A percentile compares a stretch with the other conserved stretches of the same genome.
phyloP scores from a whole-genome alignment of 352 stramenopile genomes.

The Phytopythium sindhum region DNA sequence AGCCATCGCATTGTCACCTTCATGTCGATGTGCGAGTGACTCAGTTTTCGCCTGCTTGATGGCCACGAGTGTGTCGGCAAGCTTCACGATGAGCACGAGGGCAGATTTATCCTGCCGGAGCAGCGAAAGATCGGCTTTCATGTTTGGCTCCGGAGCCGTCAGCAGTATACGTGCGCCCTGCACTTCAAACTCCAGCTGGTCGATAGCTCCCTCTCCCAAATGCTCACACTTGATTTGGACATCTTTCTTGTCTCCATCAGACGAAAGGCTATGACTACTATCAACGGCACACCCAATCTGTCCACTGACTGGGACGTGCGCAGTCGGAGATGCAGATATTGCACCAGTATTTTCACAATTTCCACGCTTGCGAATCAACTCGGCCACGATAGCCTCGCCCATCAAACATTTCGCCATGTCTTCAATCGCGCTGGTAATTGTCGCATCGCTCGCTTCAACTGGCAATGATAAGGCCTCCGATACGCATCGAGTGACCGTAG shows the following conservation, averaged over 20 bases:
- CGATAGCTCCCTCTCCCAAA: neutral
- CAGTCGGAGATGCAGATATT: neutral
- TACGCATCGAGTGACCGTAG: neutral
- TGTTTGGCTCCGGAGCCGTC: neutral
- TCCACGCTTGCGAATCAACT: neutral
- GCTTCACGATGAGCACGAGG: neutral
- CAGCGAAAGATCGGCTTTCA: neutral
- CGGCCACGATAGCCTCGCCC: neutral
- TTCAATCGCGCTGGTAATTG: neutral
- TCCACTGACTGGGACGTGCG: too few species aligned
- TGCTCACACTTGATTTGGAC: neutral
- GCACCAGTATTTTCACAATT: neutral
- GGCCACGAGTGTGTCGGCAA: neutral
- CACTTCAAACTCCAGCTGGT: neutral
- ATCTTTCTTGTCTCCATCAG: neutral
- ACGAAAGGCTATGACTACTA: neutral
- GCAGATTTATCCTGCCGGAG: neutral
- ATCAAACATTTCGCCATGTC: neutral
- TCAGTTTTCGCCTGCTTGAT: neutral
- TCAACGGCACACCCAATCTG: neutral
- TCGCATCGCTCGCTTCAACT: neutral
- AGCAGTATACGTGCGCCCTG: neutral
- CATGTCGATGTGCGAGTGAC: neutral
- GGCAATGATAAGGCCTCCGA: neutral
- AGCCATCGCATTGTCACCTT: neutral